Conservation (phyloP, 192 early-diverging fungal genomes). For the Gonapodya prolifera region DNA sequence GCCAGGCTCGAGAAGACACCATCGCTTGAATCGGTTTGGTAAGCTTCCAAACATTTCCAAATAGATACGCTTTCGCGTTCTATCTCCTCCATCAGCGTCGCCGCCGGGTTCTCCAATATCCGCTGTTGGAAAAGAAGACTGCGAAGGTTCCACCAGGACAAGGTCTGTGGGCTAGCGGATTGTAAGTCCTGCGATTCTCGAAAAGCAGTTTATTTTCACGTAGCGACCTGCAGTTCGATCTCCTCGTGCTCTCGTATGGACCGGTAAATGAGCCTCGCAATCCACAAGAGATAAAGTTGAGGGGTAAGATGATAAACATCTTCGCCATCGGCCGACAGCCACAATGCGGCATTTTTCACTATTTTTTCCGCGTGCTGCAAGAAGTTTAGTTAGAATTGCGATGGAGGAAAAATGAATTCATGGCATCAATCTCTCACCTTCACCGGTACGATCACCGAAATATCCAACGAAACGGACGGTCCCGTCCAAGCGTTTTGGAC, state of each 20-base stretch:
- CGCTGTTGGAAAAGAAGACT: conserved; percentile 62
- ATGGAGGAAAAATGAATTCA: neutral
- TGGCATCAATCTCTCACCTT: neutral
- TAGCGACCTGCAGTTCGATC: neutral
- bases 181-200: neutral
- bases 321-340: conserved; percentile 66
- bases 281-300: conserved; percentile 47
- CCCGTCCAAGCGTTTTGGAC: conserved; percentile 84
- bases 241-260: conserved; percentile 7
- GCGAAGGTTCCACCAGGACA: conserved; percentile 64
- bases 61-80: conserved; percentile 16
- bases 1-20: conserved; percentile 22
- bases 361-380: conserved; percentile 13
- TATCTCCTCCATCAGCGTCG: conserved; percentile 36
- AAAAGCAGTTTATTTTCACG: neutral
- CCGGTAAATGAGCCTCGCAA: conserved; percentile 40
- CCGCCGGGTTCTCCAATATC: conserved; percentile 52
- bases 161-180: conserved; percentile 20
- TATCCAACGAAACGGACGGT: conserved; percentile 49
- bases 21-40: conserved; percentile 8
- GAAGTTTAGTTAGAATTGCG: conserved; percentile 3
- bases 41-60: neutral
- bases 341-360: conserved; percentile 28
- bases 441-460: conserved; percentile 43
- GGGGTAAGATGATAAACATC: conserved; percentile 68